Evolutionary conservation across 1,139 yeast species (phyloP), one percentile per base, ranked within the genome.

Genomic region (Torulaspora globosa): DNA sequence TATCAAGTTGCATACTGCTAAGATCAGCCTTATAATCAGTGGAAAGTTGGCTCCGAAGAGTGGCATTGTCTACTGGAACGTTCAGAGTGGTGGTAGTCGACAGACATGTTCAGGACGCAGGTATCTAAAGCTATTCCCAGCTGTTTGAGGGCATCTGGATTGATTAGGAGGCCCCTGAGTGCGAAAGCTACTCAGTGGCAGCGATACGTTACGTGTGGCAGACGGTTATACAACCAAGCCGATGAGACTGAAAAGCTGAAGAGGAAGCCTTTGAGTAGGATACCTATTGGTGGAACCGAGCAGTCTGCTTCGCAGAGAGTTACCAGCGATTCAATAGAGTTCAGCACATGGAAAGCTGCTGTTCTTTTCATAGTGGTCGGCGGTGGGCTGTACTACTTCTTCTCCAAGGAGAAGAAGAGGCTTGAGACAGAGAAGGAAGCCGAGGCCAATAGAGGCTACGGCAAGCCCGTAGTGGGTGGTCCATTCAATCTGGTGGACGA

Each of bases 391-490:
- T 82, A 89, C 5, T 82, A 71, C 62, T 80, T 79, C 67, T 88
- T 89, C 67, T 73, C 76, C 43, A 68, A 70, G 39, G 95, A 88
- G 62, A 87, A 86, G 72, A 80, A 81, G 63, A 78, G 87, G 63
- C 64, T 89, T 41, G 78, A 82, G 53, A 70, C 81, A 32, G 86
- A 87, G 61, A 80, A 80, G 55, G 87, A 84, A 60, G 92, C 88
- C 23, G 96, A 88, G 58, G 78, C 84, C 38, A 88, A 86, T 61
- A 76, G 90, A 65, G 92, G 95, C 14, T 76, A 84, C 58, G 98
- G 98, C 14, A 88, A 83, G 63, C 97, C 98, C 3, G 73, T 86
- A 41, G 85, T 92, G 48, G 98, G 98, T 15, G 98, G 98, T 0
- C 83, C 89, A 5, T 92, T 92, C 66, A 72, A 73, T 43, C 70